Percentiles rank a stretch among this genome's conserved stretches.
Evolutionary conservation across 768 basidiomycete genomes (phyloP).

Genomic region (Lactifluus hygrophoroides): DNA sequence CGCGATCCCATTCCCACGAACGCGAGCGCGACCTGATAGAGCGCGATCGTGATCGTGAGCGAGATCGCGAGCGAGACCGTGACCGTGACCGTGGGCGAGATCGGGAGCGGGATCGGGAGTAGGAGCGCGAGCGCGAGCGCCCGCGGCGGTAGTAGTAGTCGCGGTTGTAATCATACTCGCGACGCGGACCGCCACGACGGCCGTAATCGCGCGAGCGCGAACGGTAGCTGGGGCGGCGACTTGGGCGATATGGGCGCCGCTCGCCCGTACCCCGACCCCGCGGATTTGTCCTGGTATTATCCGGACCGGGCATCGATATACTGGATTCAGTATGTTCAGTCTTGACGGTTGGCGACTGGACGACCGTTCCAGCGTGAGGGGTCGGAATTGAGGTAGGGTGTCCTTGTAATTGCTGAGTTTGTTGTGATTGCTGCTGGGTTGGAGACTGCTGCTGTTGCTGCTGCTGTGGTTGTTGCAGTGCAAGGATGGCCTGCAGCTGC

Average conservation of each 20-base stretch:
- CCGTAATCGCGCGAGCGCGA: constrained; percentile 4
- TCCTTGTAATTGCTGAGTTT: neutral
- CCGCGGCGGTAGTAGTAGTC: neutral
- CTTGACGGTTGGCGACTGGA: neutral
- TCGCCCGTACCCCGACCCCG: too few species aligned
- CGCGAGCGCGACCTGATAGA: neutral
- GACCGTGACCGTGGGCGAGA: neutral
- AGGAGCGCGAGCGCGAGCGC: neutral
- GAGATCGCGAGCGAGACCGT: neutral
- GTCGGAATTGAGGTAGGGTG: neutral
- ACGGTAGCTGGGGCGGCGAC: neutral
- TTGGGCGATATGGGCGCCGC: neutral
- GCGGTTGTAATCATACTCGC: neutral
- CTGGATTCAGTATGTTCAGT: neutral
- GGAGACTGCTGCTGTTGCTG: neutral
- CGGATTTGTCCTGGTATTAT: too few species aligned
- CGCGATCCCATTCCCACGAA: neutral
- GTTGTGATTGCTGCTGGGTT: too few species aligned
- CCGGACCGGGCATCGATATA: neutral
- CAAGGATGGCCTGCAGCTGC: neutral
- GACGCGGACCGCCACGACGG: neutral
- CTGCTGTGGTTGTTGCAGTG: neutral
- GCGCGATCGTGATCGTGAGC: neutral
- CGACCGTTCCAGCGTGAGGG: neutral
- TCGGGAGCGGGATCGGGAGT: neutral